Percentiles rank a stretch among this genome's conserved stretches.
phyloP scores from a whole-genome alignment of 2,329 filamentous ascomycete genomes.

The Raffaelea arxii region DNA sequence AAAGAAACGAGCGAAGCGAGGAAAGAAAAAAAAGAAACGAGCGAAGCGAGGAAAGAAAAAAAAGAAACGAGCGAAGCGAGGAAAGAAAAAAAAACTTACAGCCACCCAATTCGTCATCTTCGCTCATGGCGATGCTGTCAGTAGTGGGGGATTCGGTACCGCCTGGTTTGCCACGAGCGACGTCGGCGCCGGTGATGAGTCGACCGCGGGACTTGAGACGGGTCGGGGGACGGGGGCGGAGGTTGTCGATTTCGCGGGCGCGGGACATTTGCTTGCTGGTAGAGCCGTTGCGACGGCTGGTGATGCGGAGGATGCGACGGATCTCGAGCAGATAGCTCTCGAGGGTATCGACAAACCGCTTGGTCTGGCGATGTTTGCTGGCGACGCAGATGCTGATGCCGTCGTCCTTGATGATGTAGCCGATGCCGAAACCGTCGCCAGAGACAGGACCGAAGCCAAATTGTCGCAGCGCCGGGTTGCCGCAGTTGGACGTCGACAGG shows the following conservation, averaged over 20 bases:
- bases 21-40: not conserved
- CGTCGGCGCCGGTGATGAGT: constrained; percentile 53
- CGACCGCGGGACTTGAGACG: constrained; percentile 64
- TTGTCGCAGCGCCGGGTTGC: constrained; percentile 86
- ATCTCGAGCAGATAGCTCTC: constrained; percentile 90
- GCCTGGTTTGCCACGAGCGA: constrained; percentile 27
- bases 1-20: not conserved
- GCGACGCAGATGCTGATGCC: constrained; percentile 83
- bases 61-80: not conserved
- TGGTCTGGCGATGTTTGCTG: constrained; percentile 89
- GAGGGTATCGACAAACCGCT: constrained; percentile 77
- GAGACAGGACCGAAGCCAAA: constrained; percentile 96
- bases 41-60: not conserved
- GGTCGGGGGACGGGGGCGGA: constrained; percentile 25
- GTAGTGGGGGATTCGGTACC: constrained; percentile 53
- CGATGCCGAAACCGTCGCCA: constrained; percentile 90
- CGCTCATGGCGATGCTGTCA: constrained; percentile 63
- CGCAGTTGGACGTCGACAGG: constrained; percentile 95
- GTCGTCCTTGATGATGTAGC: constrained; percentile 97
- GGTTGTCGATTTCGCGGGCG: constrained; percentile 42
- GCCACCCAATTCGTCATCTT: constrained; percentile 83
- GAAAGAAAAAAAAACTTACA: constrained; percentile 53
- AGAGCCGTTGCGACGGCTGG: constrained; percentile 34
- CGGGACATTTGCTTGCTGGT: constrained; percentile 32
- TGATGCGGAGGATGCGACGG: constrained; percentile 68